Conservation (phyloP, 257 asterid genomes). For the Jasminum sambac region DNA sequence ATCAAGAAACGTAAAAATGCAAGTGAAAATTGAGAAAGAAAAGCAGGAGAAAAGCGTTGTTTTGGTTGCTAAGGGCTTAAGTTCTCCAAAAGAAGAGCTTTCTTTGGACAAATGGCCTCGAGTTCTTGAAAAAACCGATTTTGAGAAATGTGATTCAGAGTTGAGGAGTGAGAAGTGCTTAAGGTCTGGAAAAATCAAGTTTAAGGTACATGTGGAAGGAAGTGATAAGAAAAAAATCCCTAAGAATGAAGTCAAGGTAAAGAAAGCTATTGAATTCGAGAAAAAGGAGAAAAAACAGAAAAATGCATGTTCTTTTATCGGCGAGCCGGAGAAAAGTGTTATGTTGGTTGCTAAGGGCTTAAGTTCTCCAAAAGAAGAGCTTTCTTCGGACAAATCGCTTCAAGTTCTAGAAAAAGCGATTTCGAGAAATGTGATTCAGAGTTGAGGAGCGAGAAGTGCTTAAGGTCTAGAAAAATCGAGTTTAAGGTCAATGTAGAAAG, state of each 20-base stretch:
- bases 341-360: constrained; percentile 16
- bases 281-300: constrained; percentile 23
- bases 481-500: neutral
- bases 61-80: constrained; percentile 20
- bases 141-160: constrained; percentile 25
- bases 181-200: constrained; percentile 46
- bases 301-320: constrained; percentile 43
- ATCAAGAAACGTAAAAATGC: constrained; percentile 35
- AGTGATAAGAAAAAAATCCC: neutral
- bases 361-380: constrained; percentile 25
- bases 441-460: constrained; percentile 35
- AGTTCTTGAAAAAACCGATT: constrained; percentile 15
- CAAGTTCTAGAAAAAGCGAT: constrained; percentile 15
- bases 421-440: constrained; percentile 23
- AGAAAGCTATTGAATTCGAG: constrained; percentile 12
- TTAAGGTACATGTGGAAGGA: too few relatives aligned
- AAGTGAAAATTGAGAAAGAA: constrained; percentile 22
- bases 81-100: constrained; percentile 24
- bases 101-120: neutral
- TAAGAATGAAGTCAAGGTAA: constrained; percentile 11
- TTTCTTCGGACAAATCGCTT: neutral
- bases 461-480: constrained; percentile 48
- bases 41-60: constrained; percentile 6
- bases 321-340: constrained; percentile 45
- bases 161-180: constrained; percentile 36